Evolutionary conservation across 768 basidiomycete genomes (phyloP), one percentile per base, ranked within the genome.

Genomic region (Termitomyces titanicus): DNA sequence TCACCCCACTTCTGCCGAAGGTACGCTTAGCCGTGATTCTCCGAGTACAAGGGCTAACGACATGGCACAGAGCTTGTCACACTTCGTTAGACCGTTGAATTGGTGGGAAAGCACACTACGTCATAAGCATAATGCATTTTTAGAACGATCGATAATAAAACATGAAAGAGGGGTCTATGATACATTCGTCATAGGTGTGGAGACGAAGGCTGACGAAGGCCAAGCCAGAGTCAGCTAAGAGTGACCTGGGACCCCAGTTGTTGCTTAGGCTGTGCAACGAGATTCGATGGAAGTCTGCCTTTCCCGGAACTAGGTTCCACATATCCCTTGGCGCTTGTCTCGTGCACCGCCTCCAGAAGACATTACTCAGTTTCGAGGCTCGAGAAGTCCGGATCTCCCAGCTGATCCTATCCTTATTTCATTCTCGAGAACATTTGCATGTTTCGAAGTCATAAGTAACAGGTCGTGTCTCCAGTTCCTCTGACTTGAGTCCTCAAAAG

Each of bases 1-100:
- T 59, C 94, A 95, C 70, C 93, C 93, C 37, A 93, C 91, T 2
- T 90, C 86, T 13, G 86, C 79, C 38, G 89, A 92, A 76, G 89
- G 89, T 89, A 60, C 35, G 81, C 27, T 33, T 29, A 13, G n/a
- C 42, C 25, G 47, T 10, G 17, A 37, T 39, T 27, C 44, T 52
- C 2, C 15, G 25, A 50, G 34, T 15, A n/a, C 22, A 6, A 40
- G 34, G 40, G 56, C 55, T 71, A 47, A 71, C 54, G 34, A 37
- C 9, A 29, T 51, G 34, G 29, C 51, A 43, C 59, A 85, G 83
- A 85, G 68, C 66, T 85, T 51, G 84, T 85, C 54, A 75, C 74
- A 10, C 69, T 75, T 48, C 72, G 72, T 58, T 72, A 60, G 44
- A 39, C 11, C 9, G 53, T 56, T 39, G n/a, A 24, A 47, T 46